Percentiles rank a stretch among this genome's conserved stretches.
Conservation (phyloP, 805 yeast genomes). For the Schwanniomyces pseudopolymorphus region DNA sequence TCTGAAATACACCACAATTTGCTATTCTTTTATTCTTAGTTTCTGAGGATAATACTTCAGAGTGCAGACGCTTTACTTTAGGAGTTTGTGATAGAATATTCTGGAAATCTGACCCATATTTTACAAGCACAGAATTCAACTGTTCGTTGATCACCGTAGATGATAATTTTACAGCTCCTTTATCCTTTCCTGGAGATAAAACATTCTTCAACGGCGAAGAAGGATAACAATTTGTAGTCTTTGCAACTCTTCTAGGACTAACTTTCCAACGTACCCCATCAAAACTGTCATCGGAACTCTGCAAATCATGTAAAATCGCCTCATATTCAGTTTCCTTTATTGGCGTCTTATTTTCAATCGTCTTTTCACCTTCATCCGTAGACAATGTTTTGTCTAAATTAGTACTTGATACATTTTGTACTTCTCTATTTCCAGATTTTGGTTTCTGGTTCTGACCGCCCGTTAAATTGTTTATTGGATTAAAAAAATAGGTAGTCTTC, state of each 20-base stretch:
- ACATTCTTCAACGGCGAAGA: slow-evolving; percentile 45
- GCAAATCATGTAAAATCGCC: slow-evolving; percentile 19
- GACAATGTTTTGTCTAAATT: not conserved
- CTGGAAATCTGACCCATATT: slow-evolving; percentile 41
- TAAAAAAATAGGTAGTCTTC: slow-evolving; percentile 34
- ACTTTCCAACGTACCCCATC: slow-evolving; percentile 46
- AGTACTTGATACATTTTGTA: not conserved
- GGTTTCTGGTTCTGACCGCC: not conserved
- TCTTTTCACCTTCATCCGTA: not conserved
- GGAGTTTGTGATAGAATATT: slow-evolving; percentile 33
- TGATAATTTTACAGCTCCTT: slow-evolving; percentile 6
- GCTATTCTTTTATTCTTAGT: slow-evolving; percentile 14
- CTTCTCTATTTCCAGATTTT: not conserved
- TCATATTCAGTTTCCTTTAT: slow-evolving; percentile 7
- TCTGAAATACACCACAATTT: slow-evolving; percentile 7
- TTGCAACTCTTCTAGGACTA: slow-evolving; percentile 27
- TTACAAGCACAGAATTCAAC: slow-evolving; percentile 37
- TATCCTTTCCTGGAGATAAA: slow-evolving; percentile 8
- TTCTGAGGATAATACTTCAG: slow-evolving; percentile 24
- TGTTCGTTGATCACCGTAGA: slow-evolving; percentile 28
- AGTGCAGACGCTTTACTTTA: slow-evolving; percentile 29
- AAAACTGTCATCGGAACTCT: slow-evolving; percentile 44
- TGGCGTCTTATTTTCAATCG: not conserved
- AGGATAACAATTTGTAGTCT: slow-evolving; percentile 18
- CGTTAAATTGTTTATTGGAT: slow-evolving; percentile 32